Evolutionary conservation across 805 yeast genomes (phyloP), one percentile per base, ranked within the genome.

Genomic region (Torulaspora maleeae): DNA sequence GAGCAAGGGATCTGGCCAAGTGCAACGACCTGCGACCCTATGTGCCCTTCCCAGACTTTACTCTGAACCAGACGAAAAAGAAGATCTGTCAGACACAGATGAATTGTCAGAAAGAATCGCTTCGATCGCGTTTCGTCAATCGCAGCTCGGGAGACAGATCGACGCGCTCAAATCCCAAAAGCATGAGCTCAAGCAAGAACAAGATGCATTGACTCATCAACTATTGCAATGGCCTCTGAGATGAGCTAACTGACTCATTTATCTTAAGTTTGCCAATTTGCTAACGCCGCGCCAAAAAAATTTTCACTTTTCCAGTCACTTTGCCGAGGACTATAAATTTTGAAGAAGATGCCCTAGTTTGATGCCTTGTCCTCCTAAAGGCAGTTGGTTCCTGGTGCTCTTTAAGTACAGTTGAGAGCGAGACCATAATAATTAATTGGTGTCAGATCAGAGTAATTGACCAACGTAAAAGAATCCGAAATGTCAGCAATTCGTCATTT

Each of bases 401-500:
- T 40, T 53, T 59, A 60, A 59, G 64, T 59, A 55, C 61, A 59
- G 53, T 49, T 55, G 47, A 60, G 52, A 54, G 58, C 64, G 64
- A 60, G 47, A 25, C 15, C 25, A 13, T 4, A 22, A 22, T 22
- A 22, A 8, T 6, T 8, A 22, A 22, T 22, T 22, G 25, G 25
- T 7, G 25, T 22, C 33, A n/a, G 4, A 27, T 27, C 28, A 19
- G 13, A 11, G 12, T 19, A 11, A 30, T 36, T 25, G 22, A 29
- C 34, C 42, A 24, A 27, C 38, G 34, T 16, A 11, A 22, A 37
- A 19, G n/a, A 38, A 24, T 17, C 22, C 13, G 13, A 13, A 24
- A 36, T 16, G 43, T 41, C 44, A 36, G 43, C 34, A 12, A 59
- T 64, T 42, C 74, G 95, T 64, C 97, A 91, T 64, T 73, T 93